Conservation (phyloP, 2,329 filamentous ascomycete species). For the Xylariales sp. region DNA sequence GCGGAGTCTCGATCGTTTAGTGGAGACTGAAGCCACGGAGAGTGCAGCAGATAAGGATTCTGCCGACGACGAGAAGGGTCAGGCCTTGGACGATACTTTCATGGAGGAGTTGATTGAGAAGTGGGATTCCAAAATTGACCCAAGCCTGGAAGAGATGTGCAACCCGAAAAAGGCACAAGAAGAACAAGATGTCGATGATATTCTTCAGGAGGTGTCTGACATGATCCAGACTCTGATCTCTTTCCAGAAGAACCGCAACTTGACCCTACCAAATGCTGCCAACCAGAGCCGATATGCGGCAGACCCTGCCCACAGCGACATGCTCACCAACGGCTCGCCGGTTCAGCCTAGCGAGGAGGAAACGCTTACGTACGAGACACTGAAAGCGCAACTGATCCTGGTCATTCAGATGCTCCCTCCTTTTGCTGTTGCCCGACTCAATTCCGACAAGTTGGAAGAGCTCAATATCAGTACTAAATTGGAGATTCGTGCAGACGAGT, state of each 20-base stretch:
- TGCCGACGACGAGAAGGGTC: constrained; percentile 19
- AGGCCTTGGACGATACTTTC: constrained; percentile 42
- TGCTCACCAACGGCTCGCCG: constrained; percentile 61
- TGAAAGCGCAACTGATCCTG: constrained; percentile 70
- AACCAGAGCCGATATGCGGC: constrained; percentile 57
- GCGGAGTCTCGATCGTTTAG: constrained; percentile 59
- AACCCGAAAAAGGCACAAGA: constrained; percentile 44
- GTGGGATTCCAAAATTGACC: constrained; percentile 58
- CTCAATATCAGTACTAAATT: constrained; percentile 78
- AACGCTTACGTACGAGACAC: constrained; percentile 60
- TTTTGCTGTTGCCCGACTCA: constrained; percentile 79
- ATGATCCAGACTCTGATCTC: constrained; percentile 73
- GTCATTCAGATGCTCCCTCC: constrained; percentile 75
- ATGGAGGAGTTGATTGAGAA: constrained; percentile 52
- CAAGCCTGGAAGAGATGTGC: constrained; percentile 49
- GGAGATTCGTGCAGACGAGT: constrained; percentile 66
- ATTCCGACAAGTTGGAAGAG: constrained; percentile 80
- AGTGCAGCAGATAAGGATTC: constrained; percentile 29
- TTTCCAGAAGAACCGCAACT: constrained; percentile 74
- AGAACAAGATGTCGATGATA: constrained; percentile 62
- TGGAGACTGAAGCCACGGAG: constrained; percentile 44
- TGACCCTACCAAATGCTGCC: constrained; percentile 54
- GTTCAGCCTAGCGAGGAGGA: constrained; percentile 64
- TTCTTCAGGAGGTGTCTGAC: constrained; percentile 70
- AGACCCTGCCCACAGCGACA: constrained; percentile 62